phyloP scores from a whole-genome alignment of 2,329 filamentous ascomycete species.

The Verticillium nubilum region DNA sequence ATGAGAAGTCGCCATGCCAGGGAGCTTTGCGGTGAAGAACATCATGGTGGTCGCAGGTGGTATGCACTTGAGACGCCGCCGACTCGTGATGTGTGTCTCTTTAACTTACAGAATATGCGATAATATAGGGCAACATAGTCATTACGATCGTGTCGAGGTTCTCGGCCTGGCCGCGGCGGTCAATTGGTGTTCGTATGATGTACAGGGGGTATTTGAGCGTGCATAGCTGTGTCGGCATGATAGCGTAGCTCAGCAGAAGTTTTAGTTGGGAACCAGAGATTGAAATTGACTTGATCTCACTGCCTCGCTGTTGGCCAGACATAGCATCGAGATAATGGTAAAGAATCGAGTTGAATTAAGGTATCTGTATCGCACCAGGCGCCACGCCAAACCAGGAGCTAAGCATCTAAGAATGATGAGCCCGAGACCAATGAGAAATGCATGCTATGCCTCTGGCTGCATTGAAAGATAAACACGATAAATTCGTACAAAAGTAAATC shows the following conservation, averaged over 20 bases:
- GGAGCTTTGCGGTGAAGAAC: background rate
- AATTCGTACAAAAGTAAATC: background rate
- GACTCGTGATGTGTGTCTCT: no score
- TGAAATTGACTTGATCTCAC: no score
- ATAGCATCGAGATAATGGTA: background rate
- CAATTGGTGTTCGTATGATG: no score
- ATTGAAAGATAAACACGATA: no score
- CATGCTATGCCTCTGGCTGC: no score
- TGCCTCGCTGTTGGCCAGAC: background rate
- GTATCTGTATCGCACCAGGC: background rate
- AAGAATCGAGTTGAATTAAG: background rate
- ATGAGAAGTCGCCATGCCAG: background rate
- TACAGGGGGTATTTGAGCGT: no score
- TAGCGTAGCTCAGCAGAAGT: background rate
- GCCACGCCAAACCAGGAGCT: background rate
- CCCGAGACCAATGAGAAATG: background rate
- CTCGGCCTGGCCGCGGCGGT: no score
- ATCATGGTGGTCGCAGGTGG: background rate
- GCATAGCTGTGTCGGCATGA: no score
- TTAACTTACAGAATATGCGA: no score
- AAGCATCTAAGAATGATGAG: background rate
- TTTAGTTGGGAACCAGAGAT: background rate
- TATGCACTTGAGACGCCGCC: background rate
- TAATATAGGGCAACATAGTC: no score
- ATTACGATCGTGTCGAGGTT: no score